Base-by-base conservation (phyloP, 2,329 filamentous ascomycete species). In the Aspergillus ochraceoroseus region DNA sequence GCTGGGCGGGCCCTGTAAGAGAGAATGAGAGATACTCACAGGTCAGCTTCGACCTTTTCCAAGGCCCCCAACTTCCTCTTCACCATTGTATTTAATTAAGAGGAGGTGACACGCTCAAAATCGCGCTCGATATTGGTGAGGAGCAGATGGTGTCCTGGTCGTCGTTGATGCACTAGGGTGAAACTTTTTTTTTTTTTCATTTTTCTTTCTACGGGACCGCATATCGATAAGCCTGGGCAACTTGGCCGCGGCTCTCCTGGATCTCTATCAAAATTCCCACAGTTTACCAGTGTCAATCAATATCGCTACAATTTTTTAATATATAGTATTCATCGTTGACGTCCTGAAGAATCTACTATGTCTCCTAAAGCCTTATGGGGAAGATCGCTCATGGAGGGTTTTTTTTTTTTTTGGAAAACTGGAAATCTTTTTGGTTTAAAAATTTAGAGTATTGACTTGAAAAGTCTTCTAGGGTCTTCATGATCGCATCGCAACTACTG, bases 11-110 rank as follows among this genome's bases (percentile, higher is more conserved):
- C 12, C 6, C 33, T 32, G 30, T 17, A 19, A 40, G 7, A 13
- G n/a, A 12, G n/a, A 26, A 26, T 2, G 33, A 32, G 31, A 13
- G 17, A 11, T n/a, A 53, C 79, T 48, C 64, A 84, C 76, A 94
- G 73, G 67, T 94, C 87, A 22, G 88, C 89, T 62, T 95, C 89
- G 54, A 95, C 81, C 76, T 95, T 95, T 70, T 95, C 89, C 66
- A 95, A 80, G 46, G 89, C 89, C 41, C 85, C 87, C 44, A 95
- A 77, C 71, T 92, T 94, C 65, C 88, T 78, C 70, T 95, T 95
- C 45, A 80, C 85, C 80, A 87, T 92, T 22, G 25, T 48, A 20
- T 17, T 35, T 28, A 28, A 26, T 38, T 26, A 31, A 19, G 20
- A 36, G 38, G 45, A n/a, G 36, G 20, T 42, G 36, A 26, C 17